Evolutionary conservation across 2,329 filamentous ascomycete genomes (phyloP), one percentile per base, ranked within the genome.

Genomic region (Aureobasidium sp.): DNA sequence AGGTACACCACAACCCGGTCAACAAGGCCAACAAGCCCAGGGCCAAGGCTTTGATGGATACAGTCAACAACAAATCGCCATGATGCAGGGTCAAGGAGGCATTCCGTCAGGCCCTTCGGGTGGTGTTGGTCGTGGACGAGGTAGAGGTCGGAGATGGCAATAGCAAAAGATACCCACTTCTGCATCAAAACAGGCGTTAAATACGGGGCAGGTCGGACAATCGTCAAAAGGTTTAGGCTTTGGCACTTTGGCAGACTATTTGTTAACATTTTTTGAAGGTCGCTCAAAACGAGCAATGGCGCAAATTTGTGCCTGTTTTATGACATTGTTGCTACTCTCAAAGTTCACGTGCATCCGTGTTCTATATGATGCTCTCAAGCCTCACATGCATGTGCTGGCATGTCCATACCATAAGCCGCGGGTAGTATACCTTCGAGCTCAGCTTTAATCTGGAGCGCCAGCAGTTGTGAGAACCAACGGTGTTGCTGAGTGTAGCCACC

Each of bases 41-140:
- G 62, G 64, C 29, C 58, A 62, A 51, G 48, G 34, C 54, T 70
- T 69, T 64, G 70, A 71, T 34, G 71, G 71, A 1, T 72, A 68
- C 61, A 71, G 69, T 50, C 63, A 67, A 59, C 71, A 73, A 66
- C 71, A 73, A 49, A 66, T 74, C 48, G 70, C 68, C 3, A 72
- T 74, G 55, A 70, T 73, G 70, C 69, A 72, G 62, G 65, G 67
- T 34, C 67, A 67, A 41, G 63, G 66, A 44, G 59, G 63, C 48
- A 50, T 51, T 5, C 60, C 60, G 6, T 55, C 55, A 37, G 61
- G 61, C 10, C 53, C 53, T 14, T 47, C 41, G 10, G 62, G 58
- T 5, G 66, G 66, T 14, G 68, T 69, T 13, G 68, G 69, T n/a
- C 66, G 71, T 27, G 67, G 70, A 8, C 63, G 70, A 30, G 66